Evolutionary conservation across 805 yeast species (phyloP).

Genomic region (Brettanomyces naardenensis): DNA sequence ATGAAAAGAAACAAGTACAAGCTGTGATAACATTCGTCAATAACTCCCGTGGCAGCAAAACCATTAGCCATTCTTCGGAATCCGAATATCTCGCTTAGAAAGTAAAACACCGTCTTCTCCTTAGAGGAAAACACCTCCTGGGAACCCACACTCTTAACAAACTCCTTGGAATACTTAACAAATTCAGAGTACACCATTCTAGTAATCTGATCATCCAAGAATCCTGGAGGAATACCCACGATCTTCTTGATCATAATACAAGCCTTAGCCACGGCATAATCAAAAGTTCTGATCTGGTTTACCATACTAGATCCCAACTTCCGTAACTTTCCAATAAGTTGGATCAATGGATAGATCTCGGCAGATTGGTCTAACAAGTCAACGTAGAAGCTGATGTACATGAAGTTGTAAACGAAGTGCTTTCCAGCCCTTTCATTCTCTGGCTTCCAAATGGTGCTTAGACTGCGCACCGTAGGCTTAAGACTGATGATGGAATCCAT

Average conservation of each 20-base stretch:
- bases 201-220: constrained; percentile 45
- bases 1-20: constrained; percentile 45
- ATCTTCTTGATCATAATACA: constrained; percentile 44
- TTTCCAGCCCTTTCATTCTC: constrained; percentile 89
- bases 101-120: constrained; percentile 32
- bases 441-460: constrained; percentile 89
- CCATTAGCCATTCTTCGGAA: constrained; percentile 71
- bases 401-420: constrained; percentile 71
- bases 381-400: constrained; percentile 60
- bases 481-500: constrained; percentile 57
- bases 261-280: constrained; percentile 41
- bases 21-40: constrained; percentile 66
- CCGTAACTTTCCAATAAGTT: constrained; percentile 66
- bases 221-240: constrained; percentile 34
- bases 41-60: constrained; percentile 65
- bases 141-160: constrained; percentile 21
- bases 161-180: constrained; percentile 28
- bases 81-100: constrained; percentile 46
- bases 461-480: constrained; percentile 58
- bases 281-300: constrained; percentile 59
- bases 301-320: constrained; percentile 74
- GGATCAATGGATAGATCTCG: constrained; percentile 53
- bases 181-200: constrained; percentile 38
- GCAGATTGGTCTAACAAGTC: constrained; percentile 42
- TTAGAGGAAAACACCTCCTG: constrained; percentile 29